A percentile compares a stretch with the other conserved stretches of the same genome.
phyloP scores from a whole-genome alignment of 768 basidiomycete genomes.

The Tephrocybe rancida region DNA sequence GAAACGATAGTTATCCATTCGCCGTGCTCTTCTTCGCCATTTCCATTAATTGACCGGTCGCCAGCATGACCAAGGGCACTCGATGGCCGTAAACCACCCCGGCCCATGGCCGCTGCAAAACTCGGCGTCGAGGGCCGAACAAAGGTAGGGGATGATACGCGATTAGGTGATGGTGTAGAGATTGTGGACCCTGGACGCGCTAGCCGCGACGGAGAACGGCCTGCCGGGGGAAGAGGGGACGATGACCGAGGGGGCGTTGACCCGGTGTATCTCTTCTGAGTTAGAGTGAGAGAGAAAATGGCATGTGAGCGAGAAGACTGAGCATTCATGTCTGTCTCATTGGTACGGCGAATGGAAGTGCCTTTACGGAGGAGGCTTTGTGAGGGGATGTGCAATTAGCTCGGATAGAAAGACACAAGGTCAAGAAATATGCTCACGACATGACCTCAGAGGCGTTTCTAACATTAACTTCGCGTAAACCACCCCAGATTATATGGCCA shows the following conservation, averaged over 20 bases:
- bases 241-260: slow-evolving; percentile 69
- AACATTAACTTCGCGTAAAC: slow-evolving; percentile 91
- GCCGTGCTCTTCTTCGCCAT: slow-evolving; percentile 62
- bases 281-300: slow-evolving; percentile 95
- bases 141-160: slow-evolving; percentile 79
- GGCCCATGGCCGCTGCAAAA: slow-evolving; percentile 73
- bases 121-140: slow-evolving; percentile 81
- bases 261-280: slow-evolving; percentile 86
- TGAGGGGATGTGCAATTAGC: slow-evolving; percentile 13
- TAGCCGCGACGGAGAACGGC: slow-evolving; percentile 77
- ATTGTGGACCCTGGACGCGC: slow-evolving; percentile 85
- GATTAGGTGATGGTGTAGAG: slow-evolving; percentile 39
- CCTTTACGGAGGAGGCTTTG: slow-evolving; percentile 85
- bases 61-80: slow-evolving; percentile 78
- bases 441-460: slow-evolving; percentile 86
- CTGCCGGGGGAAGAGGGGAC: slow-evolving; percentile 73
- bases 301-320: slow-evolving; percentile 98
- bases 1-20: slow-evolving; percentile 91
- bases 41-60: slow-evolving; percentile 40
- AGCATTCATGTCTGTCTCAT: slow-evolving; percentile 98
- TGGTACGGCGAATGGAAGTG: slow-evolving; percentile 88
- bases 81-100: slow-evolving; percentile 71
- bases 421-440: slow-evolving; percentile 59
- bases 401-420: slow-evolving; percentile 2
- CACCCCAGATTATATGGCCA: slow-evolving; percentile 96